Percentiles rank a stretch among this genome's conserved stretches.
Evolutionary conservation across 306 rosid genomes (phyloP).

Genomic region (Neltuma alba): DNA sequence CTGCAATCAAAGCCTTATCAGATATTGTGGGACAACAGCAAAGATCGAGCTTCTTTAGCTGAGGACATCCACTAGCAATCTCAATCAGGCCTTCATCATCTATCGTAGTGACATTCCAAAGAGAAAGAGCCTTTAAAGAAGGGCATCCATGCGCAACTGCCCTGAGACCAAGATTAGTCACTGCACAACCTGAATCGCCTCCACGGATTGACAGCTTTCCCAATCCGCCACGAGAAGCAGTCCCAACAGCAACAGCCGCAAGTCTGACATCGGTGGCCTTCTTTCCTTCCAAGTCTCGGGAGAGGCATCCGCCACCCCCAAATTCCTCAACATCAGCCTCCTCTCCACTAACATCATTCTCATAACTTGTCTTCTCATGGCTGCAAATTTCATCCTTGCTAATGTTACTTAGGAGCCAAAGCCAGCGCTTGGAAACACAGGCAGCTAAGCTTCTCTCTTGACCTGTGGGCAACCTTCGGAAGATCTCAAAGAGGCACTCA

Average conservation of each 20-base stretch:
- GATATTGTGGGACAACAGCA: constrained; percentile 67
- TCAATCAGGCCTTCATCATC: constrained; percentile 81
- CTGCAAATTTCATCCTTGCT: constrained; percentile 56
- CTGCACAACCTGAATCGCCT: constrained; percentile 49
- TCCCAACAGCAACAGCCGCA: constrained; percentile 87
- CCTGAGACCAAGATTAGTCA: constrained; percentile 75
- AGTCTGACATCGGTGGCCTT: constrained; percentile 92
- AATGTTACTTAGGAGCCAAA: constrained; percentile 76
- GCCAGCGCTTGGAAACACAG: constrained; percentile 91
- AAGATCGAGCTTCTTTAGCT: constrained; percentile 80
- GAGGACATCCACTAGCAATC: constrained; percentile 71
- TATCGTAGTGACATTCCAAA: constrained; percentile 65
- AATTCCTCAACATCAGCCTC: constrained; percentile 53
- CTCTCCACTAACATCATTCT: constrained; percentile 33
- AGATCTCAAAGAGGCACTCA: constrained; percentile 93
- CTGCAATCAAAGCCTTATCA: constrained; percentile 67
- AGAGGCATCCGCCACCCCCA: constrained; percentile 73
- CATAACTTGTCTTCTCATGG: constrained; percentile 23
- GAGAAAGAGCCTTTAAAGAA: constrained; percentile 72
- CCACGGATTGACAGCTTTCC: constrained; percentile 81
- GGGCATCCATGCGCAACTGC: constrained; percentile 82
- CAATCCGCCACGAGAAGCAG: constrained; percentile 88
- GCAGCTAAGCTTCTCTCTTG: constrained; percentile 79
- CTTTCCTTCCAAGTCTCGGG: constrained; percentile 87
- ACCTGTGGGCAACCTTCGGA: constrained; percentile 81